Base-by-base conservation (phyloP, 2,329 filamentous ascomycete species). In the Aphanocladium album region DNA sequence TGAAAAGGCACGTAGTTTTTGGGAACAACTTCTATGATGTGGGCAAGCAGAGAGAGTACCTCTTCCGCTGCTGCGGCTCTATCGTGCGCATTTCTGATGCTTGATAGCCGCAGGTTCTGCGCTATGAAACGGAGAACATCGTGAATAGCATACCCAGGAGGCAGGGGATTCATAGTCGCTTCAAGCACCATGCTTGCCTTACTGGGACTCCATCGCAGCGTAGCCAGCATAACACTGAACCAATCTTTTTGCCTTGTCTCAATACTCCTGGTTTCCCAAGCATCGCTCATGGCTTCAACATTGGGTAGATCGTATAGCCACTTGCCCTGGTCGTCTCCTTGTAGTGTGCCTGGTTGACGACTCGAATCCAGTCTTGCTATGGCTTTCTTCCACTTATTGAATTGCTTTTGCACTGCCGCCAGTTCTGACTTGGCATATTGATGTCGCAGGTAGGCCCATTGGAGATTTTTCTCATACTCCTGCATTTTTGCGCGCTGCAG, bases 111-210 rank as follows among this genome's bases (percentile, higher is more conserved):
- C 27, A 72, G 37, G 4, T 60, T 65, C 4, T 65, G 65, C 14
- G 69, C 69, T 17, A 74, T 63, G 54, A 73, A 72, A 16, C 70
- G 62, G 1, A 78, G 60, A 1, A 68, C 68, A 57, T 79, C 77
- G 5, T 71, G 67, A 9, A 74, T 70, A 9, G 73, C 73, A 57
- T 77, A 79, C 1, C 72, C 72, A 0, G 73, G 74, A 1, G 73
- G 69, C 12, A 68, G 57, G 5, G 72, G 71, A 39, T 76, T 67
- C 58, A 76, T 60, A 0, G 75, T 79, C 4, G 75, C 75, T 19
- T 70, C 65, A 2, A 79, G 69, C 8, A 79, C 68, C 57, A 64
- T 64, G 12, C 51, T 54, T 2, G 70, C 69, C 57, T 71, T 73
- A 11, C 69, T 67, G 1, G 75, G 75, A n/a, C 63, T 66, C 8